Percentiles rank a stretch among this genome's conserved stretches.
Conservation (phyloP, 371 early-diverging fungal genomes). For the Mortierella sp. region DNA sequence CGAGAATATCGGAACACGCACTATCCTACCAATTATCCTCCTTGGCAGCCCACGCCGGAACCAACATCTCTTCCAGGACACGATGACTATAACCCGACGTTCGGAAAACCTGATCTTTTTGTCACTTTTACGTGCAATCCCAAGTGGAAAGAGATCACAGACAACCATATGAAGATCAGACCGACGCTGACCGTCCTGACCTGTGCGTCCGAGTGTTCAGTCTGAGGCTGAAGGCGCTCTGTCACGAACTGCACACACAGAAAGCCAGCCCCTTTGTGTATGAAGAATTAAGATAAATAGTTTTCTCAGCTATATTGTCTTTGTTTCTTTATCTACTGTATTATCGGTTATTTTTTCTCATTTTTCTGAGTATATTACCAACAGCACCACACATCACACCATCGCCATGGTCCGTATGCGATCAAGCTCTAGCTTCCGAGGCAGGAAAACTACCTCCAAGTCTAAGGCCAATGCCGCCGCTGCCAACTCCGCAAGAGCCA, state of each 20-base stretch:
- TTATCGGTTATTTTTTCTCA: no score
- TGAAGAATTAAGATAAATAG: no score
- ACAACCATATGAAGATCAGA: constrained; percentile 31
- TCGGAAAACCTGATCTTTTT: constrained; percentile 57
- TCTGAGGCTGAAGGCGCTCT: constrained; percentile 26
- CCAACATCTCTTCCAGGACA: constrained; percentile 48
- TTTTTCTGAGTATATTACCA: no score
- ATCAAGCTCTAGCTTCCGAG: no score
- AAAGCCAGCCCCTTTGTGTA: no score
- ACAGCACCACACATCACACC: no score
- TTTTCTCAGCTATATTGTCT: no score
- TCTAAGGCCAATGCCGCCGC: no score
- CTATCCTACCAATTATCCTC: constrained; percentile 47
- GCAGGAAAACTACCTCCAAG: no score
- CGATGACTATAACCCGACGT: constrained; percentile 34
- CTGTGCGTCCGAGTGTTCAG: constrained; percentile 38
- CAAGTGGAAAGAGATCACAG: constrained; percentile 48
- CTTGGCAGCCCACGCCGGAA: constrained; percentile 40
- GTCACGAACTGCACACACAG: constrained; percentile 48
- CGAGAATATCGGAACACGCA: constrained; percentile 7
- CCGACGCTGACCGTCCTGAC: constrained; percentile 22
- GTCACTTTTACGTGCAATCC: constrained; percentile 59
- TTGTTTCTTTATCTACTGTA: no score
- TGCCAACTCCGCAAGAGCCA: no score
- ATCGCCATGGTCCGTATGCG: no score